Conservation (phyloP, 352 stramenopile genomes). For the Detonula confervacea region DNA sequence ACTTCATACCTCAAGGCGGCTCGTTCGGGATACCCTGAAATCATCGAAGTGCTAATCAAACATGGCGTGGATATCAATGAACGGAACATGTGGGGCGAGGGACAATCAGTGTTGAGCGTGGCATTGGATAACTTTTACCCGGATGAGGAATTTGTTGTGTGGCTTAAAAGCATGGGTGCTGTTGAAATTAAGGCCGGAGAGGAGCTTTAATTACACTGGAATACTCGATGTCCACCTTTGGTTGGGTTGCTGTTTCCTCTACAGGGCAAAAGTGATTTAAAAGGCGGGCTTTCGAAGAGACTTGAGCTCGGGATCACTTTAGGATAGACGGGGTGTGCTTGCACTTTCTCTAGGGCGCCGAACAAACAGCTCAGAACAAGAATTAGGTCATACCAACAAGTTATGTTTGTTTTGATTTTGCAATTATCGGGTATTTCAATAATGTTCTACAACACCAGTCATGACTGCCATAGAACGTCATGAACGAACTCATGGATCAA, state of each 20-base stretch:
- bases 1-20: constrained; percentile 7
- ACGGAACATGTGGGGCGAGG: constrained; percentile 36
- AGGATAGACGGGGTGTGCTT: constrained; percentile 54
- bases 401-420: too few relatives aligned
- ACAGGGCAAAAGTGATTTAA: too few relatives aligned
- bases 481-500: too few relatives aligned
- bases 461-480: too few relatives aligned
- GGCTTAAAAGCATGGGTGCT: constrained; percentile 20
- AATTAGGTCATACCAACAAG: too few relatives aligned
- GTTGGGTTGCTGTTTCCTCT: background rate
- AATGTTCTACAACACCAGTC: too few relatives aligned
- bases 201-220: constrained; percentile 9
- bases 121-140: constrained; percentile 36
- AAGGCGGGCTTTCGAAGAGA: too few relatives aligned
- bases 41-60: constrained; percentile 29
- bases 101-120: constrained; percentile 30
- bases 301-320: constrained; percentile 12
- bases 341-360: constrained; percentile 73
- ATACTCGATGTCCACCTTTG: background rate
- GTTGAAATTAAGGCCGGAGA: background rate
- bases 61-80: constrained; percentile 42
- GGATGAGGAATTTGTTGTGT: constrained; percentile 39
- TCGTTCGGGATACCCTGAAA: constrained; percentile 29
- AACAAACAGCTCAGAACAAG: constrained; percentile 89
- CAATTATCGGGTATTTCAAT: too few relatives aligned